phyloP scores from a whole-genome alignment of 352 stramenopile genomes.

The Phytophthora sp. region DNA sequence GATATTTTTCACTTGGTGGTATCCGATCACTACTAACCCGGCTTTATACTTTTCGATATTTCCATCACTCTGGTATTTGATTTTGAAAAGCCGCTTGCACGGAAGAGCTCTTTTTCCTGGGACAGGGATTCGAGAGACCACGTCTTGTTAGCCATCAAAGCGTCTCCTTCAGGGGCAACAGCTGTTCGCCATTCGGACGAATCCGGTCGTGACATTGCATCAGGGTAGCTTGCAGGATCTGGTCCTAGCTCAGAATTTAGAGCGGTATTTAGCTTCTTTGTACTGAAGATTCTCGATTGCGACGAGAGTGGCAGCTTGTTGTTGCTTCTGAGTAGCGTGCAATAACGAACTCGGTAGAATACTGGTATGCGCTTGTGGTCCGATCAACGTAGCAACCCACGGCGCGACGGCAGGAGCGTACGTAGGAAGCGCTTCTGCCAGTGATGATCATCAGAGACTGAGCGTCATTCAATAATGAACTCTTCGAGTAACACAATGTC shows the following conservation, averaged over 20 bases:
- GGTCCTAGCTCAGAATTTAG: too few relatives aligned
- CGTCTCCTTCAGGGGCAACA: neutral
- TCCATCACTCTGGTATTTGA: neutral
- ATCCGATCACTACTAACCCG: neutral
- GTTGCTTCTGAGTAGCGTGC: neutral
- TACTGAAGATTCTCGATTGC: slow-evolving; percentile 5
- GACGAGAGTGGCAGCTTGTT: slow-evolving; percentile 6
- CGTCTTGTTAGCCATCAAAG: slow-evolving; percentile 1
- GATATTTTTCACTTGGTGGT: neutral
- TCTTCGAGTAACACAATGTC: neutral
- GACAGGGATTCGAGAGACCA: neutral
- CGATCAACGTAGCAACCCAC: slow-evolving; percentile 6
- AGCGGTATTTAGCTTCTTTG: too few relatives aligned
- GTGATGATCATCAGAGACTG: neutral
- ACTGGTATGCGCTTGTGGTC: slow-evolving; percentile 10
- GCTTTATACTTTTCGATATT: neutral
- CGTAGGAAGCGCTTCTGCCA: neutral
- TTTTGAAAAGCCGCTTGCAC: slow-evolving; percentile 2
- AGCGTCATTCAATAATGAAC: neutral
- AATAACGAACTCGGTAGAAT: neutral
- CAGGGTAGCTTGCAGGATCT: neutral
- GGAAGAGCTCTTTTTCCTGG: neutral
- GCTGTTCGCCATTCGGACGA: neutral
- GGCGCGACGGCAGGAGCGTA: neutral
- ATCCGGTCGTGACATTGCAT: neutral